Conservation (phyloP, 163 green algal species). For the Volvox carteri region DNA sequence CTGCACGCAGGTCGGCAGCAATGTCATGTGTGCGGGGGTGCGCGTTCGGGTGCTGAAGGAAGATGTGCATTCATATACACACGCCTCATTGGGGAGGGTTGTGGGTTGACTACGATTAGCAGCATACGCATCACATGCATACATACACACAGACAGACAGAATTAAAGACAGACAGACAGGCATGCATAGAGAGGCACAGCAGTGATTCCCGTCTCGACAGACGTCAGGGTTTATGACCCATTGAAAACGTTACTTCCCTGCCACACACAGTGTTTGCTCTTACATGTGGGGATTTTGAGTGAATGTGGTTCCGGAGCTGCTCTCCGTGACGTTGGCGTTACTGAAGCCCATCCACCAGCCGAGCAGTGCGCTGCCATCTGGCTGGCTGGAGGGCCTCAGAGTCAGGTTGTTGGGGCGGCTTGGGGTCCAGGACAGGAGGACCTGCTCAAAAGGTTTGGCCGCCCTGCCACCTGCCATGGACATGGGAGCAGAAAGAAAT, state of each 20-base stretch:
- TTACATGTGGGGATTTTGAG: background rate
- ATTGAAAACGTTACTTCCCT: background rate
- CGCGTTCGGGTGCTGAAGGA: no score
- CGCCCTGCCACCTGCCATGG: no score
- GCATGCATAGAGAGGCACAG: no score
- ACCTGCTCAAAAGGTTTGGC: background rate
- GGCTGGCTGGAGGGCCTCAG: background rate
- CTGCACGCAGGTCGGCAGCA: no score
- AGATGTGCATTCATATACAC: no score
- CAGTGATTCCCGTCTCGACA: no score
- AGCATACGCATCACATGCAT: no score
- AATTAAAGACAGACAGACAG: no score
- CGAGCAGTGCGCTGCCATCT: background rate
- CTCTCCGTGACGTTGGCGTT: background rate
- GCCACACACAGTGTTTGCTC: background rate
- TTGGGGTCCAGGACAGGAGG: background rate
- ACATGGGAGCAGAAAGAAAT: no score
- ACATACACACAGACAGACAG: no score
- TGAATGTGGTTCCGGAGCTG: slow-evolving; percentile 1
- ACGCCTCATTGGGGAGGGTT: no score
- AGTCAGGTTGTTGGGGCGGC: background rate
- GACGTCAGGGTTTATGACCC: background rate
- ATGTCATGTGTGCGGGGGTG: no score
- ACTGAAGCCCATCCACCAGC: slow-evolving; percentile 3
- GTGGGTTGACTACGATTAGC: background rate